Conservation (phyloP, 345 rosid genomes). For the thale cress (Arabidopsis thaliana) region TAIR10.1 NC_003071.7:12466001-12466500, state of each 20-base stretch:
- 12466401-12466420: not conserved
- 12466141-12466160: slow-evolving; percentile 56
- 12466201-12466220: slow-evolving; percentile 51
- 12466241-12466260: slow-evolving; percentile 55
- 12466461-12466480: slow-evolving; percentile 39
- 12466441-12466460: not conserved
- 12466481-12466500: slow-evolving; percentile 48
- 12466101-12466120: slow-evolving; percentile 49
- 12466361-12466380: slow-evolving; percentile 20
- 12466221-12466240: slow-evolving; percentile 41
- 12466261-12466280: slow-evolving; percentile 56
- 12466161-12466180: slow-evolving; percentile 21
- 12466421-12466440: not conserved
- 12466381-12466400: not conserved
- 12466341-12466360: slow-evolving; percentile 26
- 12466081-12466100: slow-evolving; percentile 52
- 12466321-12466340: slow-evolving; percentile 37
- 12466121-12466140: slow-evolving; percentile 46
- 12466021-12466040: slow-evolving; percentile 51
- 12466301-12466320: slow-evolving; percentile 23
- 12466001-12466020: slow-evolving; percentile 46
- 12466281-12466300: slow-evolving; percentile 54
- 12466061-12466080: slow-evolving; percentile 45
- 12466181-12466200: slow-evolving; percentile 12
- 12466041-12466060: slow-evolving; percentile 35